Percentiles rank a stretch among this genome's conserved stretches.
phyloP scores from a whole-genome alignment of 345 rosid species.

The Populus deltoides region DNA sequence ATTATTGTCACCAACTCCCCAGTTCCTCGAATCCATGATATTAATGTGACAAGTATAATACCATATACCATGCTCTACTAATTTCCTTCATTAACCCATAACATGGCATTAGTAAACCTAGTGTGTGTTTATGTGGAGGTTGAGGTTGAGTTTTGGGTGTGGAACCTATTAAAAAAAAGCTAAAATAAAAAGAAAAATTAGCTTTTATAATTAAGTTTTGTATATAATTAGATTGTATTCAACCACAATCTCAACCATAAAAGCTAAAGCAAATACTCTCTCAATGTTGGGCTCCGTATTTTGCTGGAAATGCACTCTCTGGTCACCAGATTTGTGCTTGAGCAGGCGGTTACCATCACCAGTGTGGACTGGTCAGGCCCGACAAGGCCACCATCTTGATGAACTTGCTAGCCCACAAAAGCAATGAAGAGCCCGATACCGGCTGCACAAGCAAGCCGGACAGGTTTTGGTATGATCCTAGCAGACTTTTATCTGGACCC shows the following conservation, averaged over 20 bases:
- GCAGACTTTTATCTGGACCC: conserved; percentile 71
- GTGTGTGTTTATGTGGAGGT: too few relatives aligned
- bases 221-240: too few relatives aligned
- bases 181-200: too few relatives aligned
- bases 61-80: conserved; percentile 90
- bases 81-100: conserved; percentile 64
- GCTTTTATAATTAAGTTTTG: too few relatives aligned
- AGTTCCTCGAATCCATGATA: conserved; percentile 85
- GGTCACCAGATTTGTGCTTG: conserved; percentile 39
- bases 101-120: conserved; percentile 63
- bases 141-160: too few relatives aligned
- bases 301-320: conserved; percentile 61
- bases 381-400: conserved; percentile 76
- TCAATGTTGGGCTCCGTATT: conserved; percentile 72
- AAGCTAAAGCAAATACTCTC: too few relatives aligned
- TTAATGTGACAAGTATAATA: conserved; percentile 53
- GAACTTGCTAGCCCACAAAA: conserved; percentile 71
- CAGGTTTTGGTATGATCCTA: conserved; percentile 61
- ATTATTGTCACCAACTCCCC: conserved; percentile 53
- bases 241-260: too few relatives aligned
- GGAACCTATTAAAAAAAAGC: too few relatives aligned
- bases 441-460: conserved; percentile 60
- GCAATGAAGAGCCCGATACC: conserved; percentile 90
- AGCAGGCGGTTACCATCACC: conserved; percentile 65
- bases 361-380: conserved; percentile 74